Conservation (phyloP, 148 eudicot species). For the Euryodendron excelsum region DNA sequence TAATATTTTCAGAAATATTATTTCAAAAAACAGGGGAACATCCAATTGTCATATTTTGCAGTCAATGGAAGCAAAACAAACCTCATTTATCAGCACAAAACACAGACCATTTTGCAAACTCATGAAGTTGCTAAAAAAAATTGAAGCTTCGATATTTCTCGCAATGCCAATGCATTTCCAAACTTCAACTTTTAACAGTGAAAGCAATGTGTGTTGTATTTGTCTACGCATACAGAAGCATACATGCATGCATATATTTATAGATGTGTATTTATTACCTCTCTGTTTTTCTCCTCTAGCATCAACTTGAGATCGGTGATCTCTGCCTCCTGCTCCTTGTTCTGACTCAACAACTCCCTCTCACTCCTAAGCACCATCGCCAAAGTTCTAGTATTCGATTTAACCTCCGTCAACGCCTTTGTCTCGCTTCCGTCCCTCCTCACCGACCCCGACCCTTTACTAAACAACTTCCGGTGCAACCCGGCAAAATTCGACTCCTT, state of each 20-base stretch:
- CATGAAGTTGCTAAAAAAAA: background rate
- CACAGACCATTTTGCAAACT: background rate
- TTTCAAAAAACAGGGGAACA: background rate
- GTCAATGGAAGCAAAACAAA: background rate
- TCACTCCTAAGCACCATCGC: conserved; percentile 90
- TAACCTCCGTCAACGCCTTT: conserved; percentile 80
- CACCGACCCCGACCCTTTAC: conserved; percentile 39
- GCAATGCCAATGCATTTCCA: background rate
- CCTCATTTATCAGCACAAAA: background rate
- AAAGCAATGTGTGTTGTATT: too few relatives aligned
- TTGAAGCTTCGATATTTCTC: too few relatives aligned
- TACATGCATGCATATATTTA: background rate
- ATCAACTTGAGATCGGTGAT: conserved; percentile 49
- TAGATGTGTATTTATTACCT: conserved; percentile 31
- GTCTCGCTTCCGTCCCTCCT: conserved; percentile 27
- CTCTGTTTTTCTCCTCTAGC: conserved; percentile 55
- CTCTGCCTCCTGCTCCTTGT: conserved; percentile 61
- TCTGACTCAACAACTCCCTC: conserved; percentile 68
- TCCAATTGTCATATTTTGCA: background rate
- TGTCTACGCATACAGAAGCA: too few relatives aligned
- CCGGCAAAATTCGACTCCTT: conserved; percentile 34
- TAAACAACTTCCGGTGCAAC: conserved; percentile 62
- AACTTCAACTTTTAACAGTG: too few relatives aligned
- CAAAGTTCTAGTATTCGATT: conserved; percentile 69
- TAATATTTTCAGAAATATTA: background rate